Base-by-base conservation (phyloP, 2,329 filamentous ascomycete genomes). In the Graphilbum sp. region DNA sequence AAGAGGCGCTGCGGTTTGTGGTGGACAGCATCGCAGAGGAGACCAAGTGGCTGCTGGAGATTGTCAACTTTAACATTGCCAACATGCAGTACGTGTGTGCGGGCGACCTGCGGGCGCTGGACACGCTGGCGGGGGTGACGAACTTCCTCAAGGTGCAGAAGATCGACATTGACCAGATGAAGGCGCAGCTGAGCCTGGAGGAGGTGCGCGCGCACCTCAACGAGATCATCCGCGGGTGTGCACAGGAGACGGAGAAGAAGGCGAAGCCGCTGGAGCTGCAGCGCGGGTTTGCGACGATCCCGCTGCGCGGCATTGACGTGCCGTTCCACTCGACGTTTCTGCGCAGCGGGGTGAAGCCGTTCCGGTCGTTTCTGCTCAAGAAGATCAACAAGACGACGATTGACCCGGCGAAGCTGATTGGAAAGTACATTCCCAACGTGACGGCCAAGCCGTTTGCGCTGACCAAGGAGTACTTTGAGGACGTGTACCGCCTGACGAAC, bases 321-420 rank as follows among this genome's bases (percentile, higher is more conserved):
- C 90, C 90, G 33, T 98, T 98, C 83, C 90, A 98, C 71, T 90
- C 82, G 50, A 98, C 90, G 16, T 98, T 98, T 71, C 65, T 98
- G 62, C 83, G 92, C 40, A 94, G 86, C 30, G 92, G 90, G 52
- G 90, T 98, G 60, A 98, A 98, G 71, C 90, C 92, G 34, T 98
- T 98, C 85, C 75, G 90, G 48, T 88, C 79, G 33, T 98, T 98
- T 75, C 62, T 98, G 56, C 79, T 96, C 51, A 98, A 96, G 82
- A 98, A 98, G 75, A 96, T 98, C 66, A 86, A 96, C 72, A 94
- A 93, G 75, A 95, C 87, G 19, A 92, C 83, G 38, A 96, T 98
- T 58, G 90, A 98, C 58, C 90, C 90, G 5, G 81, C 83, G 57
- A 96, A 96, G 70, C 65, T 98, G 53, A 72, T 98, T 49, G 90